These are phyloP conservation scores for Trichosporon sp. DNA, from an alignment of 1,284 basidiomycete genomes.

Conservation along the genomic window DNA sequence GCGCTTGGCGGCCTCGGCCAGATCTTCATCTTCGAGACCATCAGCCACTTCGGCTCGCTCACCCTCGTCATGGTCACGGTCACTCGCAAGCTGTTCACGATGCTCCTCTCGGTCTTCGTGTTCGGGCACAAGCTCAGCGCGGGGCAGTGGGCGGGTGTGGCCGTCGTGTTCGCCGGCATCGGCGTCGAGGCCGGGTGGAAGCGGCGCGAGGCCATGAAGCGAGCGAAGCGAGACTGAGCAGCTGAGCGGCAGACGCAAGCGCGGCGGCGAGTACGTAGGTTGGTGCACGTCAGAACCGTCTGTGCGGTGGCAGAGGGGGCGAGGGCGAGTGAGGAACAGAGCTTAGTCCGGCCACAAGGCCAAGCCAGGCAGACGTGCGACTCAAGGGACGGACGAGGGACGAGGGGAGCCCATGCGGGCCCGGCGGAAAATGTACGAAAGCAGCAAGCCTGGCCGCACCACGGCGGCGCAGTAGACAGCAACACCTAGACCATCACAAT, in stretches of 20 bases:
- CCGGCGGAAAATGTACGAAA: conserved; percentile 6
- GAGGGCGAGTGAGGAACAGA: background rate
- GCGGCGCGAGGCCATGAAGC: conserved; percentile 35
- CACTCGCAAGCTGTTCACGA: conserved; percentile 97
- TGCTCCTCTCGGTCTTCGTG: conserved; percentile 89
- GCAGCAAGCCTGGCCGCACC: background rate
- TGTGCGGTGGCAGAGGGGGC: background rate
- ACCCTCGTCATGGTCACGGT: conserved; percentile 91
- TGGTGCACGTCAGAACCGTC: background rate
- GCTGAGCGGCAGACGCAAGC: background rate
- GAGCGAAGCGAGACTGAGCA: conserved; percentile 28
- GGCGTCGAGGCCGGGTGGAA: conserved; percentile 88
- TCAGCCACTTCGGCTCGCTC: conserved; percentile 90
- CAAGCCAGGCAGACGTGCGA: background rate
- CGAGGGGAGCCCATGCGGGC: background rate
- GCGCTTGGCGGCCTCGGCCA: conserved; percentile 90
- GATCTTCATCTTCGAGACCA: conserved; percentile 96
- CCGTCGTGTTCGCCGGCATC: conserved; percentile 86
- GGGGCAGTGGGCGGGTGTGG: conserved; percentile 89
- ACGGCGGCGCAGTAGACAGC: background rate
- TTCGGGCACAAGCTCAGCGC: conserved; percentile 79
- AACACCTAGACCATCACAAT: background rate
- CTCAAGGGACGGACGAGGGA: background rate
- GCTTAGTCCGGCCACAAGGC: background rate
- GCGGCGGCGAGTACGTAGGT: background rate